Conservation (phyloP, 1,284 basidiomycete genomes). For the Cryptococcus sp. region DNA sequence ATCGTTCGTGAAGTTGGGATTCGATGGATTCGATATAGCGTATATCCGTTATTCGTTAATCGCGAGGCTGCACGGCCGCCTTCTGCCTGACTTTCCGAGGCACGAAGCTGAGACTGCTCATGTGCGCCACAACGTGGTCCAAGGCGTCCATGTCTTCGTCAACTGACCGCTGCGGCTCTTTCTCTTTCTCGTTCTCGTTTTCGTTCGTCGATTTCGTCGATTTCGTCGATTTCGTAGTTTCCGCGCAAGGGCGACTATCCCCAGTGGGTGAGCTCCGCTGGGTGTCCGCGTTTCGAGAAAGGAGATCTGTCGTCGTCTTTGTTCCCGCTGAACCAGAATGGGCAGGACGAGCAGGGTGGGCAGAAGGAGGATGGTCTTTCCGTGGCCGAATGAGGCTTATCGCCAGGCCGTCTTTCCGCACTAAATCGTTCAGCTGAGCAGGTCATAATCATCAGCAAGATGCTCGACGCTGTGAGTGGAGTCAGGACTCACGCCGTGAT, state of each 20-base stretch:
- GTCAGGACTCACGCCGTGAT: slow-evolving; percentile 66
- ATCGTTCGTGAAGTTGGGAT: no score
- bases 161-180: background rate
- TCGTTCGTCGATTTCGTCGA: background rate
- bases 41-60: no score
- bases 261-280: no score
- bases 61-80: no score
- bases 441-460: slow-evolving; percentile 8
- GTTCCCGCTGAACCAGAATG: background rate
- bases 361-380: slow-evolving; percentile 6
- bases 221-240: background rate
- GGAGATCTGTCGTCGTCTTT: background rate
- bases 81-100: slow-evolving; percentile 29
- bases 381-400: slow-evolving; percentile 41
- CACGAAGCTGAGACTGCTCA: slow-evolving; percentile 39
- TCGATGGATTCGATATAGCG: no score
- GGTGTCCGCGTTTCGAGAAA: background rate
- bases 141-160: slow-evolving; percentile 39
- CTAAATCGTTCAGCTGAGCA: slow-evolving; percentile 40
- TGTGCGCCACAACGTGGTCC: slow-evolving; percentile 19
- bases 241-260: background rate
- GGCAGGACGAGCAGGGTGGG: no score
- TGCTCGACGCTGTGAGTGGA: background rate
- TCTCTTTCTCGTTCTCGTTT: background rate
- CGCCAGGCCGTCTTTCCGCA: slow-evolving; percentile 41